Conservation (phyloP, 2,329 filamentous ascomycete species). For the Talaromyces sp. region DNA sequence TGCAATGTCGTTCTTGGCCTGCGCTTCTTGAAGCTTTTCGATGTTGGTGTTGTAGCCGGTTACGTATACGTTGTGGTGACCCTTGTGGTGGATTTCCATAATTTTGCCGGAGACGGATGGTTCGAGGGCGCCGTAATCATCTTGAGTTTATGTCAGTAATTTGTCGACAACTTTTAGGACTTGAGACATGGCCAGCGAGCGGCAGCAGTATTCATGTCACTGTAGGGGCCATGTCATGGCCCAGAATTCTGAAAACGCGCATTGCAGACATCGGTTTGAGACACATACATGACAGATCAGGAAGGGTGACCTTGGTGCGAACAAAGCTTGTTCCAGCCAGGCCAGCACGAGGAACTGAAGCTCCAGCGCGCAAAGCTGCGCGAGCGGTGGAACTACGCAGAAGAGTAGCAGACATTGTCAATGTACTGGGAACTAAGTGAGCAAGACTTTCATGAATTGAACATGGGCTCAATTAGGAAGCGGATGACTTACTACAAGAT, state of each 20-base stretch:
- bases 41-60: constrained; percentile 78
- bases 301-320: constrained; percentile 86
- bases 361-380: constrained; percentile 65
- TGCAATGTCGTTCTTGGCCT: constrained; percentile 52
- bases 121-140: constrained; percentile 96
- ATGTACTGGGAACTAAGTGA: neutral
- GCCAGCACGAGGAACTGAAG: constrained; percentile 50
- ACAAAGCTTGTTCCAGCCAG: constrained; percentile 72
- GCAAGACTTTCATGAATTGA: neutral
- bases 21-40: constrained; percentile 63
- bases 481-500: neutral
- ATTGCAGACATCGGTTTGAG: neutral
- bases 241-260: neutral
- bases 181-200: no score
- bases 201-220: no score
- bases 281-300: constrained; percentile 71
- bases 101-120: constrained; percentile 78
- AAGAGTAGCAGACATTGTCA: constrained; percentile 68
- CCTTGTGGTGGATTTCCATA: constrained; percentile 94
- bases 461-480: neutral
- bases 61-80: constrained; percentile 93
- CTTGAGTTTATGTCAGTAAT: constrained; percentile 45
- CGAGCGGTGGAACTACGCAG: constrained; percentile 68
- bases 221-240: neutral
- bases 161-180: no score